Evolutionary conservation across 2,329 filamentous ascomycete species (phyloP).

Genomic region (Trichoderma semiorbis): DNA sequence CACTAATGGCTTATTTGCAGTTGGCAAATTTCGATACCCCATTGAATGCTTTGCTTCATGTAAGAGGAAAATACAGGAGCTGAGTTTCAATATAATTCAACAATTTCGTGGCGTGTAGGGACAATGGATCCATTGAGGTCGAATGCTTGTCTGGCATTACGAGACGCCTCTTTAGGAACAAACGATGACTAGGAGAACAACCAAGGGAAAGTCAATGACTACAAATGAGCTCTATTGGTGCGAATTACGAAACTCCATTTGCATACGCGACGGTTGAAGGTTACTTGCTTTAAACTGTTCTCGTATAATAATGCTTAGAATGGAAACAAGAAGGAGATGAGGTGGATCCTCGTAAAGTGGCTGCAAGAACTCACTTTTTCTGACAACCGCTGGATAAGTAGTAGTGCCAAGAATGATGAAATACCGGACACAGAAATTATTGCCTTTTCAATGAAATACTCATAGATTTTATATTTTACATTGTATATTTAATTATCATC

Average conservation of each 20-base stretch:
- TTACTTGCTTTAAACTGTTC: not conserved
- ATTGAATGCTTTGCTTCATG: not conserved
- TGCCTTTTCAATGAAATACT: not conserved
- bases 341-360: not conserved
- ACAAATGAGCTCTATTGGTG: not conserved
- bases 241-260: not conserved
- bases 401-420: not conserved
- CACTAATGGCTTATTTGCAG: not conserved
- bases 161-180: not conserved
- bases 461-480: not conserved
- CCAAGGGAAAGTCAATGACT: not conserved
- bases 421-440: not conserved
- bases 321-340: not conserved
- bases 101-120: not conserved
- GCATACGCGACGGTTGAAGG: not conserved
- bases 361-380: not conserved
- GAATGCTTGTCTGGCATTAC: not conserved
- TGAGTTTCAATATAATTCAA: not conserved
- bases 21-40: not conserved
- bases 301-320: not conserved
- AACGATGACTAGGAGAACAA: not conserved
- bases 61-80: fast-evolving
- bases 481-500: not conserved
- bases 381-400: not conserved
- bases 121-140: not conserved